Percentiles rank a stretch among this genome's conserved stretches.
Evolutionary conservation across 306 rosid genomes (phyloP).

Genomic region (Clitoria ternatea): DNA sequence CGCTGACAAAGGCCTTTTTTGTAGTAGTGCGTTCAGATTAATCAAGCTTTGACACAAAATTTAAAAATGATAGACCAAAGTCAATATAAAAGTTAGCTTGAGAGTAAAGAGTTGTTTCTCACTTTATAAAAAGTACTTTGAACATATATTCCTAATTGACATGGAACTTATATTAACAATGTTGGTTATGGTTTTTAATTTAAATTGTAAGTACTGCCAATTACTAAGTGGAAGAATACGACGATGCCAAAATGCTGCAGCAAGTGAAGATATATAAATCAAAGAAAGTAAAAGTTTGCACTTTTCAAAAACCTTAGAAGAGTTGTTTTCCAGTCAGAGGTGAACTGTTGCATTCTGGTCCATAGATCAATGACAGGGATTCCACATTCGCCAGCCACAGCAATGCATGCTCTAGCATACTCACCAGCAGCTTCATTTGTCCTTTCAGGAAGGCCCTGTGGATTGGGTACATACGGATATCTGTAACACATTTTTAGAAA

Average conservation of each 20-base stretch:
- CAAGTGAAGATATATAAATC: neutral
- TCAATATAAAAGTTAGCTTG: too few relatives aligned
- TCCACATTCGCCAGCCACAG: slow-evolving; percentile 57
- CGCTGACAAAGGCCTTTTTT: too few relatives aligned
- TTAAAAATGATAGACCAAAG: too few relatives aligned
- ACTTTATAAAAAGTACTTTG: too few relatives aligned
- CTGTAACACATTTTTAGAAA: slow-evolving; percentile 28
- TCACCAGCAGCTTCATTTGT: slow-evolving; percentile 81
- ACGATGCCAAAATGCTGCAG: neutral
- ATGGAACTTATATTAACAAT: too few relatives aligned
- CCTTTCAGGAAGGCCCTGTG: slow-evolving; percentile 70
- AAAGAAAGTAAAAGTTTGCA: neutral
- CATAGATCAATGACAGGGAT: slow-evolving; percentile 50
- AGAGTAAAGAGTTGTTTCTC: too few relatives aligned
- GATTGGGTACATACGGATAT: slow-evolving; percentile 53
- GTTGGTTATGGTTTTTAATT: too few relatives aligned
- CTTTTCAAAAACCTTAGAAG: slow-evolving; percentile 46
- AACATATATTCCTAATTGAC: too few relatives aligned
- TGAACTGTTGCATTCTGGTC: slow-evolving; percentile 75
- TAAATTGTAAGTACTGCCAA: neutral
- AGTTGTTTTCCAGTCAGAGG: slow-evolving; percentile 55
- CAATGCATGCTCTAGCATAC: slow-evolving; percentile 62
- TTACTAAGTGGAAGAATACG: neutral
- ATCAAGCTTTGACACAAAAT: too few relatives aligned
- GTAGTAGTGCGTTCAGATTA: too few relatives aligned